Evolutionary conservation across 2,329 filamentous ascomycete genomes (phyloP).

Genomic region (Fusarium sulawesiense): DNA sequence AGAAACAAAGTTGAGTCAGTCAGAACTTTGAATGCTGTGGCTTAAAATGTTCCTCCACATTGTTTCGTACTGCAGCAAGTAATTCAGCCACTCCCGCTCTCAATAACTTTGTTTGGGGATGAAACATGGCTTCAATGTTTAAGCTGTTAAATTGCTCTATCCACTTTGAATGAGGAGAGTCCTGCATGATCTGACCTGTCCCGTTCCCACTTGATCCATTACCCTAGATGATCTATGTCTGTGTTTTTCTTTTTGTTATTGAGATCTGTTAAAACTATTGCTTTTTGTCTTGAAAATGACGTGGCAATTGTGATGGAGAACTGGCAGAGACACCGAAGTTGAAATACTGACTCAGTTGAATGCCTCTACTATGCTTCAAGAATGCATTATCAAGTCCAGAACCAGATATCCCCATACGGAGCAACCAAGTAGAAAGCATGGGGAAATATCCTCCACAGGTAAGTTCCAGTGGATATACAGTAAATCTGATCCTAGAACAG

Average conservation of each 20-base stretch:
- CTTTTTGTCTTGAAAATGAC: not conserved
- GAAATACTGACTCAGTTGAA: not conserved
- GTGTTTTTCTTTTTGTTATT: not conserved
- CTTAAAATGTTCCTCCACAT: conserved; percentile 21
- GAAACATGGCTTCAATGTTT: conserved; percentile 19
- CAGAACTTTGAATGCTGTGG: conserved; percentile 10
- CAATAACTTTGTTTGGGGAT: conserved; percentile 13
- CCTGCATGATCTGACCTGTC: conserved; percentile 1
- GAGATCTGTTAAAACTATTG: not conserved
- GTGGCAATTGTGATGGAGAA: not conserved
- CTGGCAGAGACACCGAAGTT: not conserved
- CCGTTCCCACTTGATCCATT: not conserved
- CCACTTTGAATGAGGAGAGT: not conserved
- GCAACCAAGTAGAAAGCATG: not conserved
- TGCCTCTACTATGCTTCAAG: not conserved
- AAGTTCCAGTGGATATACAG: not conserved
- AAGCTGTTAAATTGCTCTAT: not conserved
- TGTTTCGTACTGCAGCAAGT: not conserved
- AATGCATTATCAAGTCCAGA: not conserved
- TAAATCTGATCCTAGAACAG: not conserved
- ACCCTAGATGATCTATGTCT: conserved; percentile 5
- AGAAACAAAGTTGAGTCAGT: not conserved
- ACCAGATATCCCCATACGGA: not conserved
- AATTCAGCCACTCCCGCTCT: conserved; percentile 32
- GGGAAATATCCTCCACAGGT: not conserved